Percentiles rank a stretch among this genome's conserved stretches.
phyloP scores from a whole-genome alignment of 495 filamentous ascomycete species.

The Lepidopterella palustris region DNA sequence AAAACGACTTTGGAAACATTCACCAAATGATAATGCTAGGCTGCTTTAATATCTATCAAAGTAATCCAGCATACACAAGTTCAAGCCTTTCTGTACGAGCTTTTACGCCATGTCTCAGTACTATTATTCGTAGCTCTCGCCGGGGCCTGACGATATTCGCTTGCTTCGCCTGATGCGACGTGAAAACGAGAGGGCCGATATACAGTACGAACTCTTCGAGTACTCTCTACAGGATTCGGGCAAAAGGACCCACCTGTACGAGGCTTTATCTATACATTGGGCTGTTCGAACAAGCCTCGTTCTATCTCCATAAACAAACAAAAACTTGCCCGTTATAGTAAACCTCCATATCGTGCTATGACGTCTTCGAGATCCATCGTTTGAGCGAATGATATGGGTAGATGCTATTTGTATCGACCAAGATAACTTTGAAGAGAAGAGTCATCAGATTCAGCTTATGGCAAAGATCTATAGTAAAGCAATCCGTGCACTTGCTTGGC shows the following conservation, averaged over 20 bases:
- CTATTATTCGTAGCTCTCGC: not conserved
- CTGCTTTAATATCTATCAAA: not conserved
- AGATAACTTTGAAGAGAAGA: not conserved
- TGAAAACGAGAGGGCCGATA: not conserved
- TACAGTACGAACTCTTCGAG: not conserved
- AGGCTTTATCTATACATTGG: conserved; percentile 4
- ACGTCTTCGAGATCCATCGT: not conserved
- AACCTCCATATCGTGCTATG: not conserved
- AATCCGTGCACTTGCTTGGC: conserved; percentile 2
- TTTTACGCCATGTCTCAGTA: not conserved
- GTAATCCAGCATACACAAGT: not conserved
- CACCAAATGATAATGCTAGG: no score
- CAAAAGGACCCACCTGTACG: not conserved
- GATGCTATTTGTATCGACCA: conserved; percentile 1
- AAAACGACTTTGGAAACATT: no score
- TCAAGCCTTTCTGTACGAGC: not conserved
- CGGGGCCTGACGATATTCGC: not conserved
- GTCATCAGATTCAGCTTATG: conserved; percentile 5
- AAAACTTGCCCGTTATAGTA: no score
- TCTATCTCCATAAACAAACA: conserved; percentile 1
- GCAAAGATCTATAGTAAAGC: conserved; percentile 8
- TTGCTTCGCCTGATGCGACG: not conserved
- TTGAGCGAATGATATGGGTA: conserved; percentile 1
- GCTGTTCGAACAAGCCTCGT: not conserved
- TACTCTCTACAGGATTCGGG: not conserved